These are phyloP conservation scores for Eimeria mitis DNA, from an alignment of 169 alveolate genomes.

Conservation along the genomic window DNA sequence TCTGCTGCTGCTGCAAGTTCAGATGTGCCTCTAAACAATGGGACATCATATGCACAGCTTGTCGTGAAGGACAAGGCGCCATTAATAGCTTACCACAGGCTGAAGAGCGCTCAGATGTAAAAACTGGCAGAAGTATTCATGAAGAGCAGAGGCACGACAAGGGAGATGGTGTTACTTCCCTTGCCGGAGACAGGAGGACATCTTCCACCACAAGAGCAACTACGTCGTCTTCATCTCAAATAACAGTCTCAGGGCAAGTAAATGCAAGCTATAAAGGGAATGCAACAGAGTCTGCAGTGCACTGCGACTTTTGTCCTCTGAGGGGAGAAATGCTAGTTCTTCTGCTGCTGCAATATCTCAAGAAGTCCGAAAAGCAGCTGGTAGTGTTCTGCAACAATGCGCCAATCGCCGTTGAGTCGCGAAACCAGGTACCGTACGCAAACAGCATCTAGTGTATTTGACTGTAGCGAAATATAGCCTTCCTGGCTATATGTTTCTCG, in stretches of 20 bases:
- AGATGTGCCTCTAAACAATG: constrained; percentile 56
- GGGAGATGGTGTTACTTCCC: background rate
- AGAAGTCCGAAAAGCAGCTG: constrained; percentile 45
- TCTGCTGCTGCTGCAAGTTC: constrained; percentile 25
- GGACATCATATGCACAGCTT: constrained; percentile 57
- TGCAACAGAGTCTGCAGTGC: background rate
- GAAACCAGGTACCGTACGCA: constrained; percentile 33
- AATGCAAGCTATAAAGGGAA: background rate
- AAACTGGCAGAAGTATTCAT: background rate
- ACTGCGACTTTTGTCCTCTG: constrained; percentile 61
- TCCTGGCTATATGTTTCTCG: background rate
- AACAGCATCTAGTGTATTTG: background rate
- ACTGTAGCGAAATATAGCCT: background rate
- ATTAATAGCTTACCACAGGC: background rate
- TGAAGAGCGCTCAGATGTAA: background rate
- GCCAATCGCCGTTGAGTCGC: constrained; percentile 44
- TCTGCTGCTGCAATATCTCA: constrained; percentile 45
- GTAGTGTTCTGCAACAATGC: constrained; percentile 51
- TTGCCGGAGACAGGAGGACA: background rate
- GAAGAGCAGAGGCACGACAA: background rate
- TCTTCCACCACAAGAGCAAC: background rate
- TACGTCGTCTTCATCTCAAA: background rate
- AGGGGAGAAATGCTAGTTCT: constrained; percentile 64
- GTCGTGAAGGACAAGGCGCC: constrained; percentile 59
- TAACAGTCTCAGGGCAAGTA: constrained; percentile 19